A percentile compares a stretch with the other conserved stretches of the same genome.
These are phyloP conservation scores for Trichosporon asahii DNA, from an alignment of 1,284 basidiomycete genomes.

Conservation along the genomic window DNA sequence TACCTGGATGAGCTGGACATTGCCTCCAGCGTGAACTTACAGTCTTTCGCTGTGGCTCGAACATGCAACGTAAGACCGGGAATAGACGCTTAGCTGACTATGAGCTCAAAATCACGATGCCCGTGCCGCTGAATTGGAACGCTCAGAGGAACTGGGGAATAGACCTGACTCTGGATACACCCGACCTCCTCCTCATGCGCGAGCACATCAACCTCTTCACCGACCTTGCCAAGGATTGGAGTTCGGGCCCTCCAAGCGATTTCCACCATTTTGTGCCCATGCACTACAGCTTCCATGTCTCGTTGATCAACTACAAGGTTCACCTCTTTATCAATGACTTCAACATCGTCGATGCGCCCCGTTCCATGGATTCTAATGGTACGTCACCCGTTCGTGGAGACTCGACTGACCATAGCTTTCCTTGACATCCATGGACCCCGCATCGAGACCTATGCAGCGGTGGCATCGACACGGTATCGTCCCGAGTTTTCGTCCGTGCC, in stretches of 20 bases:
- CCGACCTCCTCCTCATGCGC: conserved; percentile 71
- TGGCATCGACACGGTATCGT: conserved; percentile 69
- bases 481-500: conserved; percentile 67
- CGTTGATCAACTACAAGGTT: conserved; percentile 69
- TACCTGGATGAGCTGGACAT: conserved; percentile 75
- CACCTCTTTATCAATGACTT: conserved; percentile 88
- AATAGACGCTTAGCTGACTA: not conserved
- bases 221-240: conserved; percentile 86
- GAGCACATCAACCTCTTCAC: conserved; percentile 90
- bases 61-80: conserved; percentile 56
- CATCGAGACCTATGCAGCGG: conserved; percentile 58
- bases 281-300: conserved; percentile 67
- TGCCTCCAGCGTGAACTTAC: conserved; percentile 80
- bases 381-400: not conserved
- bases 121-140: conserved; percentile 55
- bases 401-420: conserved; percentile 58
- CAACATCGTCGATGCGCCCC: conserved; percentile 87
- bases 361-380: conserved; percentile 76
- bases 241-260: conserved; percentile 69
- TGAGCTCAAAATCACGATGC: conserved; percentile 52
- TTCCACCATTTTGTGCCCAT: conserved; percentile 79
- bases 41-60: conserved; percentile 68
- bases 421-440: conserved; percentile 63
- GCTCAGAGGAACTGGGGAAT: conserved; percentile 71
- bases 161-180: conserved; percentile 64